A percentile compares a stretch with the other conserved stretches of the same genome.
phyloP scores from a whole-genome alignment of 495 filamentous ascomycete species.

The Hypoxylon trugodes region DNA sequence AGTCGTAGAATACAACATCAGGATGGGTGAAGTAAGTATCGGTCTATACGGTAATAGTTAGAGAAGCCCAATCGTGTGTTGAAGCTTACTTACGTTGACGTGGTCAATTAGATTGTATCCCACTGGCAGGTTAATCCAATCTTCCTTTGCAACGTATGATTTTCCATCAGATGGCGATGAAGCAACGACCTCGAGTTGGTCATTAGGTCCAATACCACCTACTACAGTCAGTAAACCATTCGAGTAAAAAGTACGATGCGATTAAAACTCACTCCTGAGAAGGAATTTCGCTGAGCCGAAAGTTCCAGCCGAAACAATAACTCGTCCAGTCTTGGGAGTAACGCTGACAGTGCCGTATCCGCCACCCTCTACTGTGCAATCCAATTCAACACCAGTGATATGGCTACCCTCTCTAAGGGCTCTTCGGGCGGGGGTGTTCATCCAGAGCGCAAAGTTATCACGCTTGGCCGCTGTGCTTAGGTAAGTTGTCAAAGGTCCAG shows the following conservation, averaged over 20 bases:
- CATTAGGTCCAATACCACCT: conserved; percentile 71
- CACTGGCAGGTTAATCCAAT: conserved; percentile 79
- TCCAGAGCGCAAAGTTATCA: conserved; percentile 73
- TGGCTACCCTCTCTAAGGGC: conserved; percentile 68
- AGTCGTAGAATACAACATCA: conserved; percentile 70
- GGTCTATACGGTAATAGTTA: conserved; percentile 51
- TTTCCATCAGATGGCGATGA: conserved; percentile 59
- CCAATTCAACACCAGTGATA: conserved; percentile 74
- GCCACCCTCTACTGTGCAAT: conserved; percentile 63
- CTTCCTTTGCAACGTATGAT: conserved; percentile 57
- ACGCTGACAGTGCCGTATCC: conserved; percentile 66
- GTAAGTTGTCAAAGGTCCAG: conserved; percentile 79
- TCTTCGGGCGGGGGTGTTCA: conserved; percentile 71
- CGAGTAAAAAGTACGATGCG: not conserved
- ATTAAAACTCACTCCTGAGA: conserved; percentile 44
- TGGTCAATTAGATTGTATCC: conserved; percentile 80
- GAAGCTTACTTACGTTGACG: conserved; percentile 57
- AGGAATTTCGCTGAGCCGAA: conserved; percentile 79
- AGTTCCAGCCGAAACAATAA: conserved; percentile 74
- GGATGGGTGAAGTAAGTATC: conserved; percentile 71
- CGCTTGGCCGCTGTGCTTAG: conserved; percentile 67
- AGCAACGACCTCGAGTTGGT: conserved; percentile 66
- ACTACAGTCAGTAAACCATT: conserved; percentile 36
- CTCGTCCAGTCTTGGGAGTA: conserved; percentile 66
- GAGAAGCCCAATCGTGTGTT: not conserved